Conservation (phyloP, 1,284 basidiomycete species). For the Hemileccinum hortonii region DNA sequence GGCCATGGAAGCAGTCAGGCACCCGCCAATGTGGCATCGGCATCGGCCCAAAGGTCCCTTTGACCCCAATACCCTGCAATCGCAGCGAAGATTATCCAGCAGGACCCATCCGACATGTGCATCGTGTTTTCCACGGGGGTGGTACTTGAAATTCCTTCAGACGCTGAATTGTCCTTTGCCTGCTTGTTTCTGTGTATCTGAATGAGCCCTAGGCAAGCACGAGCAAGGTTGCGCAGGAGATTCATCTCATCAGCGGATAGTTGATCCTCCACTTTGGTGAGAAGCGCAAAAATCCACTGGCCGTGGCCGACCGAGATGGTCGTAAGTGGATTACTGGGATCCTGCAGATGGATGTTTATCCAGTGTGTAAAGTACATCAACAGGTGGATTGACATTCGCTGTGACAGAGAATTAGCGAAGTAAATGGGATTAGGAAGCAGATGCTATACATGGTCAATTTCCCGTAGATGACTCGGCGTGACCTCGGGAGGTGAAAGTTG, state of each 20-base stretch:
- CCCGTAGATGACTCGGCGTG: constrained; percentile 52
- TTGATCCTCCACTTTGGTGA: constrained; percentile 71
- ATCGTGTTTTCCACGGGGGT: constrained; percentile 3
- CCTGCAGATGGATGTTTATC: constrained; percentile 63
- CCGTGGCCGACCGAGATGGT: constrained; percentile 65
- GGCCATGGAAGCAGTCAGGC: constrained; percentile 15
- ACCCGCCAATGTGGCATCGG: constrained; percentile 48
- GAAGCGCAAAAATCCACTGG: constrained; percentile 82
- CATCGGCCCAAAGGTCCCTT: constrained; percentile 81
- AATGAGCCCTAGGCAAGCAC: constrained; percentile 59
- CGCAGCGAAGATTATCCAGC: constrained; percentile 81
- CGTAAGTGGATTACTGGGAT: constrained; percentile 39
- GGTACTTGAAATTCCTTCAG: constrained; percentile 7
- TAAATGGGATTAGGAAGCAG: not conserved
- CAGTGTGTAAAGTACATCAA: constrained; percentile 82
- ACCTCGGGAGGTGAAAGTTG: constrained; percentile 20
- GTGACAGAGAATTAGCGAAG: constrained; percentile 14
- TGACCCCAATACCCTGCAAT: constrained; percentile 84
- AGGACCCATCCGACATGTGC: constrained; percentile 55
- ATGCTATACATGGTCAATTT: constrained; percentile 61
- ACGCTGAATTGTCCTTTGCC: not conserved
- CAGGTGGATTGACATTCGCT: constrained; percentile 72
- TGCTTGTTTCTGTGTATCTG: constrained; percentile 11
- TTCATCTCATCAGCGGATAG: constrained; percentile 79
- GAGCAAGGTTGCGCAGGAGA: constrained; percentile 73